A percentile compares a stretch with the other conserved stretches of the same genome.
These are phyloP conservation scores for Turritis glabra DNA, from an alignment of 345 rosid genomes.

Conservation along the genomic window DNA sequence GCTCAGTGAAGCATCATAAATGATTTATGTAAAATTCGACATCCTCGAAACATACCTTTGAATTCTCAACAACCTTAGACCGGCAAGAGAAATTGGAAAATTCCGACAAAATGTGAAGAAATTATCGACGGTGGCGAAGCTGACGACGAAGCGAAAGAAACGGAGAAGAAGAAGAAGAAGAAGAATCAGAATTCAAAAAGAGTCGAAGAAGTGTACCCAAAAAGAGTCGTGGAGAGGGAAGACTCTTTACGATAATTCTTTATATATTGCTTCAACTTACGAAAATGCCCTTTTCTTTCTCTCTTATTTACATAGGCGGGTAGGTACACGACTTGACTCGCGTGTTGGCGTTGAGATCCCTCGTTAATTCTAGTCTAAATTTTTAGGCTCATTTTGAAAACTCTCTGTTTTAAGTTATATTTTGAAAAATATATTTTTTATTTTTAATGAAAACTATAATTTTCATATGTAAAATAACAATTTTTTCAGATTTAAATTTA, in stretches of 20 bases:
- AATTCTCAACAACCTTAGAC: neutral
- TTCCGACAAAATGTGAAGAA: neutral
- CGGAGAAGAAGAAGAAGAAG: conserved; percentile 29
- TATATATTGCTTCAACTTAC: conserved; percentile 28
- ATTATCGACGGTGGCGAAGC: neutral
- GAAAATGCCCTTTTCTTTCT: neutral
- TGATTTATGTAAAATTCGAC: neutral
- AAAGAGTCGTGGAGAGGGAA: conserved; percentile 30
- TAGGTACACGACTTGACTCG: conserved; percentile 35
- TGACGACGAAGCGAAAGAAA: conserved; percentile 17
- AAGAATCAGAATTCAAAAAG: conserved; percentile 3
- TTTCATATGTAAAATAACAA: too few species aligned
- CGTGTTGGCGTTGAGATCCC: conserved; percentile 8
- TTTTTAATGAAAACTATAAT: too few species aligned
- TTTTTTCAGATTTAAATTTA: too few species aligned
- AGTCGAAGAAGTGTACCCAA: neutral
- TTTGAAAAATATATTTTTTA: too few species aligned
- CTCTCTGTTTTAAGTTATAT: too few species aligned
- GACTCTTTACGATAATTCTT: neutral
- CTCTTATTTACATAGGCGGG: neutral
- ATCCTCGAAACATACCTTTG: conserved; percentile 22
- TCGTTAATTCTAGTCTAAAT: too few species aligned
- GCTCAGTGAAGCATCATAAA: neutral
- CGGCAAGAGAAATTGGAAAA: neutral
- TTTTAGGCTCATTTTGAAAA: too few species aligned